These are phyloP conservation scores for Citrus sp. DNA, from an alignment of 345 rosid genomes.

Conservation along the genomic window DNA sequence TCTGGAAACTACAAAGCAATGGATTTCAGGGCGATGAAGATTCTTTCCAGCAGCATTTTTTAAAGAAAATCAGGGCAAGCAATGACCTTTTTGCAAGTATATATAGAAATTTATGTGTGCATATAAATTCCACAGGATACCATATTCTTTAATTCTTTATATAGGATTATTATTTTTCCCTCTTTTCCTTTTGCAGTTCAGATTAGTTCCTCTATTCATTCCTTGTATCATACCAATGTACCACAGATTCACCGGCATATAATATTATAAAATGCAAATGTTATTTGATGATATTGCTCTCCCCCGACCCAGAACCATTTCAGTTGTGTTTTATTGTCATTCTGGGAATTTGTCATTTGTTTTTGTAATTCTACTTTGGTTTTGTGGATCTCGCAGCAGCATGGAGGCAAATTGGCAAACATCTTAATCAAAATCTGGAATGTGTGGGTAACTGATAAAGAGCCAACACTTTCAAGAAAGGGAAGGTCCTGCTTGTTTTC, in stretches of 20 bases:
- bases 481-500: background rate
- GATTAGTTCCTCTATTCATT: constrained; percentile 7
- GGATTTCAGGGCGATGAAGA: constrained; percentile 17
- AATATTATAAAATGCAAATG: background rate
- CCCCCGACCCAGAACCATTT: background rate
- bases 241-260: background rate
- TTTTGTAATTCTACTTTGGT: background rate
- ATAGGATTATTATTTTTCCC: background rate
- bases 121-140: constrained; percentile 9
- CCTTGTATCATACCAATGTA: background rate
- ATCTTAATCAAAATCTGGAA: background rate
- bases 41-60: constrained; percentile 5
- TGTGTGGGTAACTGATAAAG: background rate
- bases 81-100: background rate
- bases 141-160: constrained; percentile 27
- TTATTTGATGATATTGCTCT: background rate
- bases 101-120: background rate
- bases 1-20: background rate
- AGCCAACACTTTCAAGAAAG: too few species aligned
- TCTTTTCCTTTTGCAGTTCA: background rate
- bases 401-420: background rate
- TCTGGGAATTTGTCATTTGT: background rate
- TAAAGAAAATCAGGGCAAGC: background rate
- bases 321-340: background rate
- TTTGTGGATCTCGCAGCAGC: background rate